phyloP scores from a whole-genome alignment of 306 rosid genomes.

The Sesbania bispinosa region DNA sequence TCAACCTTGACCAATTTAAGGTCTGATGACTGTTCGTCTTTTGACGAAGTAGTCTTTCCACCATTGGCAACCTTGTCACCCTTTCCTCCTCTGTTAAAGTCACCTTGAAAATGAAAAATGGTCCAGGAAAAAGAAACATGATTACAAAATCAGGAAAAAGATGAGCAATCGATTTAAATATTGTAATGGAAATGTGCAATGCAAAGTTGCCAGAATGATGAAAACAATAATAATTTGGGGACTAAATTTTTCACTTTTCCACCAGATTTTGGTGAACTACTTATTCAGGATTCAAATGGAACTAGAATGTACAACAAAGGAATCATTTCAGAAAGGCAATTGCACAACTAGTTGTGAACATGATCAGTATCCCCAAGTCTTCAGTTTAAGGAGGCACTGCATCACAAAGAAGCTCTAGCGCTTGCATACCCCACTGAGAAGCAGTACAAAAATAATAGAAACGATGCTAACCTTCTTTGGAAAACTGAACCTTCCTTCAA shows the following conservation, averaged over 20 bases:
- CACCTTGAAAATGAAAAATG: slow-evolving; percentile 29
- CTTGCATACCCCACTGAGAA: slow-evolving; percentile 16
- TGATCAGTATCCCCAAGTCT: slow-evolving; percentile 5
- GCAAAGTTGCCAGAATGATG: background rate
- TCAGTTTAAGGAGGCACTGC: background rate
- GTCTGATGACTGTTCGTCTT: slow-evolving; percentile 56
- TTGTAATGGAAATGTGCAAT: background rate
- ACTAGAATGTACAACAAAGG: slow-evolving; percentile 20
- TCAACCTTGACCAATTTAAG: slow-evolving; percentile 61
- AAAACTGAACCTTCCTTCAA: slow-evolving; percentile 77
- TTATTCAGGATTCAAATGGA: slow-evolving; percentile 28
- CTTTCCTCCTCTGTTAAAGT: slow-evolving; percentile 53
- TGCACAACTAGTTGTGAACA: background rate
- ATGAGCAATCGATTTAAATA: slow-evolving; percentile 1
- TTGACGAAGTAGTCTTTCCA: slow-evolving; percentile 37
- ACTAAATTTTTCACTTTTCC: slow-evolving; percentile 39
- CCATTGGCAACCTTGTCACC: slow-evolving; percentile 49
- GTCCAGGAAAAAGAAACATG: background rate
- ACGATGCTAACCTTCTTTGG: slow-evolving; percentile 49
- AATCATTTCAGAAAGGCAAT: slow-evolving; percentile 6
- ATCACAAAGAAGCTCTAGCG: slow-evolving; percentile 1
- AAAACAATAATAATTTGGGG: slow-evolving; percentile 35
- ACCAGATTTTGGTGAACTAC: slow-evolving; percentile 30
- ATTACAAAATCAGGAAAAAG: background rate
- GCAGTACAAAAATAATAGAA: background rate